Conservation (phyloP, 2,329 filamentous ascomycete genomes). For the Ophiosphaerella herpotricha region DNA sequence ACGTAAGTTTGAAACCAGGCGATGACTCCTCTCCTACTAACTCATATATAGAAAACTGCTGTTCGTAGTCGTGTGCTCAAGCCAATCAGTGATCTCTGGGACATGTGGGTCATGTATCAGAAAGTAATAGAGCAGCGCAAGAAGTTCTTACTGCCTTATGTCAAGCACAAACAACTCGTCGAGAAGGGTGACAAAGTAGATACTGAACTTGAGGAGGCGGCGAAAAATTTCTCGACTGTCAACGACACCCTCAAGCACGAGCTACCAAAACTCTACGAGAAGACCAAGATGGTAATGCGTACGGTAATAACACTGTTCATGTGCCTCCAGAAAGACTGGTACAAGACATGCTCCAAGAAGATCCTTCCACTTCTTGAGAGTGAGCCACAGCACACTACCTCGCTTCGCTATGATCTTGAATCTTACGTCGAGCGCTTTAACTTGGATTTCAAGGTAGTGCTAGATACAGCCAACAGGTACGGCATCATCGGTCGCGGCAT, state of each 20-base stretch:
- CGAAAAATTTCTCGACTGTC: conserved; percentile 86
- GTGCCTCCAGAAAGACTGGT: conserved; percentile 83
- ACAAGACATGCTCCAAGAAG: conserved; percentile 80
- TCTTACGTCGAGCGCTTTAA: conserved; percentile 80
- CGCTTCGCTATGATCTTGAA: conserved; percentile 67
- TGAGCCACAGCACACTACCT: conserved; percentile 44
- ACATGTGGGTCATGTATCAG: conserved; percentile 80
- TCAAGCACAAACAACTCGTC: conserved; percentile 76
- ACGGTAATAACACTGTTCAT: conserved; percentile 83
- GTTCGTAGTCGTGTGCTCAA: conserved; percentile 84
- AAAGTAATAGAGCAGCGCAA: conserved; percentile 92
- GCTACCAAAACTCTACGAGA: conserved; percentile 77
- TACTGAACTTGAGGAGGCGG: conserved; percentile 79
- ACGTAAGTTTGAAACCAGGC: conserved; percentile 60
- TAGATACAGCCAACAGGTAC: conserved; percentile 71
- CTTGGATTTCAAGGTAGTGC: conserved; percentile 73
- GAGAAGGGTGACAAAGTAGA: conserved; percentile 89
- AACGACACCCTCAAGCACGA: conserved; percentile 95
- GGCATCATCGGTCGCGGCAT: conserved; percentile 76
- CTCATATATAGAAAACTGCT: conserved; percentile 56
- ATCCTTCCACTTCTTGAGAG: conserved; percentile 73
- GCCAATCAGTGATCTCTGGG: conserved; percentile 78
- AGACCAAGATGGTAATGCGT: conserved; percentile 84
- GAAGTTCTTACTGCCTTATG: conserved; percentile 89
- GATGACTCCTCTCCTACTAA: conserved; percentile 14